These are phyloP conservation scores for Geotrichum australiense DNA, from an alignment of 1,139 yeast genomes.

Conservation along the genomic window DNA sequence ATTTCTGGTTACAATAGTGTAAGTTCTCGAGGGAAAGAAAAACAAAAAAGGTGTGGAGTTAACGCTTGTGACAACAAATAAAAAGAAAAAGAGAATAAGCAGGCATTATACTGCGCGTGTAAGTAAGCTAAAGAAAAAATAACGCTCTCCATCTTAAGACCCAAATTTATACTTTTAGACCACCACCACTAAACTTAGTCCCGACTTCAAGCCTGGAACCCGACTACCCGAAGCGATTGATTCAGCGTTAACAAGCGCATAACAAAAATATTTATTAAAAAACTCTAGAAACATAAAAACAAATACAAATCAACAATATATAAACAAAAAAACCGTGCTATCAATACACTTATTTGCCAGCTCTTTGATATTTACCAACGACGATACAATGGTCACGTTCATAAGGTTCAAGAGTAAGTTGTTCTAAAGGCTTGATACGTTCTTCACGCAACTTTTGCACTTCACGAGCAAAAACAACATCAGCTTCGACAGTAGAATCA, in stretches of 20 bases:
- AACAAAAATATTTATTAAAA: conserved; percentile 3
- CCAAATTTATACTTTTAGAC: too few species aligned
- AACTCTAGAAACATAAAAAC: conserved; percentile 1
- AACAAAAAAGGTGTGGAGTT: background rate
- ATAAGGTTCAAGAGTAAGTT: conserved; percentile 91
- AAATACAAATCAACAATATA: conserved; percentile 3
- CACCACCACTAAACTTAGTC: too few species aligned
- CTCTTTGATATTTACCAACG: conserved; percentile 92
- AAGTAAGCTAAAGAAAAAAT: too few species aligned
- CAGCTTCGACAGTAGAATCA: conserved; percentile 98
- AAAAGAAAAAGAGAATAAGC: background rate
- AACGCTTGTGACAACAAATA: too few species aligned
- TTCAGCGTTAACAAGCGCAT: too few species aligned
- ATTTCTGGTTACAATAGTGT: background rate
- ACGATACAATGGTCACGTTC: conserved; percentile 99
- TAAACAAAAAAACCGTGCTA: too few species aligned
- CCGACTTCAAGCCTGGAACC: too few species aligned
- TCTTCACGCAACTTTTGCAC: conserved; percentile 98
- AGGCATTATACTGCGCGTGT: background rate
- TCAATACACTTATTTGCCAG: conserved; percentile 48
- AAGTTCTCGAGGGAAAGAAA: background rate
- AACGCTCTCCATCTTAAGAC: too few species aligned
- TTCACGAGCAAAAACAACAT: conserved; percentile 87
- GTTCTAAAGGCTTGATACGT: conserved; percentile 97
- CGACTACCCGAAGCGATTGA: too few species aligned